These are phyloP conservation scores for Mycocalia duriaeana DNA, from an alignment of 1,284 basidiomycete genomes.

Conservation along the genomic window DNA sequence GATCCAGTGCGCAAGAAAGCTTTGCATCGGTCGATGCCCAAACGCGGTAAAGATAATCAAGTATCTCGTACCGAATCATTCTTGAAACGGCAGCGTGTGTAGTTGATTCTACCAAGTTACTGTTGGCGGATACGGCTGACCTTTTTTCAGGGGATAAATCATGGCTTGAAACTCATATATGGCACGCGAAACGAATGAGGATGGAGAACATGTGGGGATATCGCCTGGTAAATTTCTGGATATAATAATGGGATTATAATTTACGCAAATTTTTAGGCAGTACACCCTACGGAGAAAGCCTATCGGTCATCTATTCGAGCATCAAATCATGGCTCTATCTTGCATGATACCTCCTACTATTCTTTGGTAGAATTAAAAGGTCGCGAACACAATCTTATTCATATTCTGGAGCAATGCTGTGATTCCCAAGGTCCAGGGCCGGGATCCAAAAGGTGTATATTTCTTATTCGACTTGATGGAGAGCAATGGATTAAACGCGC, in stretches of 20 bases:
- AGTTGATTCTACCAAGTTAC: too few relatives aligned
- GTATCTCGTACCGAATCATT: slow-evolving; percentile 49
- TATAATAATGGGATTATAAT: neutral
- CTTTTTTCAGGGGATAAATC: slow-evolving; percentile 60
- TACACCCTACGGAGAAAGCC: slow-evolving; percentile 84
- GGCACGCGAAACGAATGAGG: slow-evolving; percentile 91
- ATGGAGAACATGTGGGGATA: slow-evolving; percentile 91
- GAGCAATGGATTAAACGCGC: neutral
- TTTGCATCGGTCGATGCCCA: slow-evolving; percentile 43
- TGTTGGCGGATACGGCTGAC: slow-evolving; percentile 7
- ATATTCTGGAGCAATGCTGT: slow-evolving; percentile 52
- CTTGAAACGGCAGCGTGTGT: slow-evolving; percentile 63
- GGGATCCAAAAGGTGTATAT: slow-evolving; percentile 50
- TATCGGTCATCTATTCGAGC: slow-evolving; percentile 87
- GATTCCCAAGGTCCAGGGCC: slow-evolving; percentile 57
- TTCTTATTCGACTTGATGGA: neutral
- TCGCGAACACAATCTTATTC: slow-evolving; percentile 46
- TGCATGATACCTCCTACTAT: slow-evolving; percentile 86
- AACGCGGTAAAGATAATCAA: slow-evolving; percentile 52
- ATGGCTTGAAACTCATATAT: slow-evolving; percentile 92
- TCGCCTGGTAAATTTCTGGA: slow-evolving; percentile 52
- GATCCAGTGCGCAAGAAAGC: slow-evolving; percentile 63
- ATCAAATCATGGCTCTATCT: slow-evolving; percentile 73
- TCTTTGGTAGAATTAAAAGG: slow-evolving; percentile 73
- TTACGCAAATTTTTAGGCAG: slow-evolving; percentile 39